phyloP scores from a whole-genome alignment of 306 rosid genomes.

The Prinsepia uniflora region DNA sequence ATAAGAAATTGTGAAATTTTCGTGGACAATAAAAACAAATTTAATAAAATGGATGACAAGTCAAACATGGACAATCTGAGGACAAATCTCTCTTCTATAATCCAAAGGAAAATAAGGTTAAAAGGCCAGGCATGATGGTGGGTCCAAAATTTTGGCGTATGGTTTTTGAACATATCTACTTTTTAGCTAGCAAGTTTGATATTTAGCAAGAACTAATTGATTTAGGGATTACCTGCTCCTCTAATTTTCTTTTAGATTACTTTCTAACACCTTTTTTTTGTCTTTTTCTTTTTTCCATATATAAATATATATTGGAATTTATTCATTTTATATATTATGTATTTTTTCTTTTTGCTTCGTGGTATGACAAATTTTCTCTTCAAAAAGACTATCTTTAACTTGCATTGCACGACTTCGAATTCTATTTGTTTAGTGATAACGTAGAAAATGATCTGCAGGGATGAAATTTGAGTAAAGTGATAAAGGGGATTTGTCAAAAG shows the following conservation, averaged over 20 bases:
- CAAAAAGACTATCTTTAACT: neutral
- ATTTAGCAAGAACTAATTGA: neutral
- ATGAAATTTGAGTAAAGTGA: slow-evolving; percentile 15
- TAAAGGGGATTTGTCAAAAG: slow-evolving; percentile 39
- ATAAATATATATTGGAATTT: too few relatives aligned
- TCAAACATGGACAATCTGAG: slow-evolving; percentile 3
- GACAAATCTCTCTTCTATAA: neutral
- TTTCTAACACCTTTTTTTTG: neutral
- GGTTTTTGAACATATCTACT: neutral
- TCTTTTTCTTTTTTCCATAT: neutral
- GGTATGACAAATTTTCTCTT: neutral
- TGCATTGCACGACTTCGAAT: slow-evolving; percentile 1
- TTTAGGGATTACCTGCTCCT: slow-evolving; percentile 27
- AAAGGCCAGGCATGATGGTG: neutral
- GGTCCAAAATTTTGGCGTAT: neutral
- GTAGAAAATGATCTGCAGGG: slow-evolving; percentile 11
- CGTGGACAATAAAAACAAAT: neutral
- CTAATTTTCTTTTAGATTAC: neutral
- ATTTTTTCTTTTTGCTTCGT: too few relatives aligned
- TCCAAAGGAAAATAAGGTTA: neutral
- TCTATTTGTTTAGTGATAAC: neutral
- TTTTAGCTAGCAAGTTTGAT: slow-evolving; percentile 13
- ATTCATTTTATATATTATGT: too few relatives aligned
- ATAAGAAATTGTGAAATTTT: neutral
- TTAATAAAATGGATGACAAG: neutral